Evolutionary conservation across 257 asterid genomes (phyloP).

Genomic region (Salvia splendens): DNA sequence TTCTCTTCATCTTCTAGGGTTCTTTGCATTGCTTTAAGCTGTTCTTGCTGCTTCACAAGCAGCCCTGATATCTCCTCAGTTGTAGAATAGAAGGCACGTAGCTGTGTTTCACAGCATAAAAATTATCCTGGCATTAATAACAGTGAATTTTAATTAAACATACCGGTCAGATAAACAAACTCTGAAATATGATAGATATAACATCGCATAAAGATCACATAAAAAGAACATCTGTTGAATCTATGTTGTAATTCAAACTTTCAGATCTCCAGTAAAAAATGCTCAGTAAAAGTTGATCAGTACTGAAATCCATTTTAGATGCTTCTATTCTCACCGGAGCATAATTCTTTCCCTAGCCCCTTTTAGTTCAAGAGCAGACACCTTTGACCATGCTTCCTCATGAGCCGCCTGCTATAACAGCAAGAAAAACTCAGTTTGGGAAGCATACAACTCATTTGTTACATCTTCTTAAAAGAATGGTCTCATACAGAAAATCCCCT

Average conservation of each 20-base stretch:
- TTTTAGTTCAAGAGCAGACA: slow-evolving; percentile 95
- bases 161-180: slow-evolving; percentile 6
- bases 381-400: slow-evolving; percentile 99
- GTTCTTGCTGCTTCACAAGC: slow-evolving; percentile 89
- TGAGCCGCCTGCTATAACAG: slow-evolving; percentile 98
- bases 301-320: slow-evolving; percentile 12
- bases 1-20: slow-evolving; percentile 93
- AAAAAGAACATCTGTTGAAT: neutral
- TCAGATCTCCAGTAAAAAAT: slow-evolving; percentile 2
- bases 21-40: slow-evolving; percentile 94
- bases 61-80: slow-evolving; percentile 87
- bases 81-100: slow-evolving; percentile 94
- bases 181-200: neutral
- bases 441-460: slow-evolving; percentile 20
- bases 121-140: slow-evolving; percentile 18
- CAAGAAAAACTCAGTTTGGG: slow-evolving; percentile 48
- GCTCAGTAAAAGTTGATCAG: neutral
- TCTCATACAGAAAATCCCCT: slow-evolving; percentile 49
- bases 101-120: slow-evolving; percentile 87
- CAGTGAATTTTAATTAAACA: slow-evolving; percentile 16
- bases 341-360: slow-evolving; percentile 95
- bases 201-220: neutral
- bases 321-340: slow-evolving; percentile 74
- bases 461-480: neutral
- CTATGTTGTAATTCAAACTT: neutral